Percentiles rank a stretch among this genome's conserved stretches.
Conservation (phyloP, 2,329 filamentous ascomycete species). For the Fusarium cicatricum region DNA sequence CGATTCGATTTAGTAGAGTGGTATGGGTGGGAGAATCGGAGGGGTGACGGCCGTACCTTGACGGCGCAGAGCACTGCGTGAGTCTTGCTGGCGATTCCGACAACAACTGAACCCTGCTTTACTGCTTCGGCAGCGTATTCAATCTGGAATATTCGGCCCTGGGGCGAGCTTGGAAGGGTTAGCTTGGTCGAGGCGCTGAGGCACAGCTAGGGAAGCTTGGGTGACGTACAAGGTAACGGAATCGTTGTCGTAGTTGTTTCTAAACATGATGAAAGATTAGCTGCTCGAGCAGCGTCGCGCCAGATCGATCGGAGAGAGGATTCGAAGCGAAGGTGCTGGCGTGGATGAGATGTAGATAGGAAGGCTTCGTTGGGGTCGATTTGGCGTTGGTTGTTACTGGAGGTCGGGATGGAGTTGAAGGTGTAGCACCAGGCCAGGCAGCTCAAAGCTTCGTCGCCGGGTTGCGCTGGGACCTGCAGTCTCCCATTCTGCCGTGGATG, state of each 20-base stretch:
- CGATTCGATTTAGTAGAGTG: conserved; percentile 1
- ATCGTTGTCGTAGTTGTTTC: conserved; percentile 99
- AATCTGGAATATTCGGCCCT: conserved; percentile 99
- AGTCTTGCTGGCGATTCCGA: conserved; percentile 97
- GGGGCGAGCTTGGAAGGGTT: conserved; percentile 77
- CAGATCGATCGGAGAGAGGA: conserved; percentile 10
- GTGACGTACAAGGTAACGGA: conserved; percentile 93
- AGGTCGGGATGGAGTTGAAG: conserved; percentile 35
- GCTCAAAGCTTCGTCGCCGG: conserved; percentile 50
- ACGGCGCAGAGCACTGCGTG: conserved; percentile 95
- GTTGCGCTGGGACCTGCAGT: conserved; percentile 24
- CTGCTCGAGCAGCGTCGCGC: conserved; percentile 36
- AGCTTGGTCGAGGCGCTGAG: conserved; percentile 34
- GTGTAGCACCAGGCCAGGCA: conserved; percentile 47
- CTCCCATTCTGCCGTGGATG: conserved; percentile 31
- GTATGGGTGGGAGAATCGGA: conserved; percentile 12
- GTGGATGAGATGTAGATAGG: conserved; percentile 26
- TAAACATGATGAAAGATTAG: conserved; percentile 74
- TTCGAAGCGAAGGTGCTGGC: conserved; percentile 9
- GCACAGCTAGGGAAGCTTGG: conserved; percentile 27
- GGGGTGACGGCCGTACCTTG: conserved; percentile 71
- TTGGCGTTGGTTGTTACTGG: conserved; percentile 28
- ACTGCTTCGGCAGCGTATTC: conserved; percentile 99
- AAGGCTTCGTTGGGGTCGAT: conserved; percentile 29
- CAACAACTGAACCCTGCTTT: conserved; percentile 98